phyloP scores from a whole-genome alignment of 1,284 basidiomycete genomes.

The Cutaneotrichosporon cyanovorans region DNA sequence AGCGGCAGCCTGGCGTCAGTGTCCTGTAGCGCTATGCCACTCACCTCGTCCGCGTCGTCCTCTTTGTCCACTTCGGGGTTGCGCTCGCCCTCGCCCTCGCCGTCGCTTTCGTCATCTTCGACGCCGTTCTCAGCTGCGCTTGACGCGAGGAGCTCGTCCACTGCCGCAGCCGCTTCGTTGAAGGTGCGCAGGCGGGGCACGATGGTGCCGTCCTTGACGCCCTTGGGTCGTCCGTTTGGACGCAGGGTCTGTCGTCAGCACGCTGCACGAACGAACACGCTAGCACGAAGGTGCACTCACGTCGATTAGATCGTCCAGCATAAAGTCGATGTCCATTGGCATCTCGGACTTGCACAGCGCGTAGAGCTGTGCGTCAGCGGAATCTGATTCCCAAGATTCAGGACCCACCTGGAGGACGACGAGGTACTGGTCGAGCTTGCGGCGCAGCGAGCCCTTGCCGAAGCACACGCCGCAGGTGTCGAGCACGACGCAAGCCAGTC shows the following conservation, averaged over 20 bases:
- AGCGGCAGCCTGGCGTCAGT: neutral
- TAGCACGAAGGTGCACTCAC: too few species aligned
- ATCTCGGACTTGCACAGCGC: slow-evolving; percentile 74
- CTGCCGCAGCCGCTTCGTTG: slow-evolving; percentile 73
- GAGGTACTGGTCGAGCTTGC: slow-evolving; percentile 86
- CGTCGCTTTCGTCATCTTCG: slow-evolving; percentile 14
- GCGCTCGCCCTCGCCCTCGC: slow-evolving; percentile 18
- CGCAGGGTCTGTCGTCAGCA: slow-evolving; percentile 56
- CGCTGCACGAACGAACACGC: neutral
- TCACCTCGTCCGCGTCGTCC: slow-evolving; percentile 70
- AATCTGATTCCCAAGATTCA: neutral
- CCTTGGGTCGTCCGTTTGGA: slow-evolving; percentile 54
- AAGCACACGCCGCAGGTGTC: slow-evolving; percentile 99
- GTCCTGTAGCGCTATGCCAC: neutral
- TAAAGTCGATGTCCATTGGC: slow-evolving; percentile 96
- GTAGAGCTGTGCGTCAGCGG: slow-evolving; percentile 59
- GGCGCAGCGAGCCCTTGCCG: slow-evolving; percentile 79
- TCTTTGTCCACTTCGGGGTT: slow-evolving; percentile 62
- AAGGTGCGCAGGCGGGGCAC: slow-evolving; percentile 58
- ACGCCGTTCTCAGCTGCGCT: slow-evolving; percentile 46
- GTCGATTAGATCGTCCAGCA: slow-evolving; percentile 82
- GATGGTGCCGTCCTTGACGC: slow-evolving; percentile 12
- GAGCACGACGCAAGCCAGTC: slow-evolving; percentile 82
- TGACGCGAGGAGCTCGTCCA: slow-evolving; percentile 76
- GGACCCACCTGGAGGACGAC: slow-evolving; percentile 76